phyloP scores from a whole-genome alignment of 192 early-diverging fungal genomes.

The Diversispora eburnea region DNA sequence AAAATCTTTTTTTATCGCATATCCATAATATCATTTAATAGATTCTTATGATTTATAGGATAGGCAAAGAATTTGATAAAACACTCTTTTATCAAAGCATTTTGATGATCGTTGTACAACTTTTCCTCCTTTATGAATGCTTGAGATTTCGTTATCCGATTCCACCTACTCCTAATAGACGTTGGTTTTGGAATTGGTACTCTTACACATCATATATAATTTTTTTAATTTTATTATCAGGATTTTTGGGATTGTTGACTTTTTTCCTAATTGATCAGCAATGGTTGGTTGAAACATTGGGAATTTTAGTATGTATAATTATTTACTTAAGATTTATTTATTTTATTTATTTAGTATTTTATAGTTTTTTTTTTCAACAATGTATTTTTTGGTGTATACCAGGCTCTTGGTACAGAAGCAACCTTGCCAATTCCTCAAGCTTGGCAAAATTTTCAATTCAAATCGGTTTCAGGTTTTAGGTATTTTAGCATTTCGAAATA shows the following conservation, averaged over 20 bases:
- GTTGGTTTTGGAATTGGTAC: constrained; percentile 45
- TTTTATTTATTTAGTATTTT: not conserved
- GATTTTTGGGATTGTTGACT: constrained; percentile 30
- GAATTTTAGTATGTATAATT: constrained; percentile 25
- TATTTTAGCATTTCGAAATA: not conserved
- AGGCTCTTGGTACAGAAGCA: constrained; percentile 52
- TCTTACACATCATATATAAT: constrained; percentile 37
- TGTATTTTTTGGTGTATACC: not conserved
- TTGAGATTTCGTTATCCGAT: constrained; percentile 38
- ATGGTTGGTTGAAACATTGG: constrained; percentile 38
- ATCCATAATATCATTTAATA: not conserved
- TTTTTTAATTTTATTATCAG: constrained; percentile 32
- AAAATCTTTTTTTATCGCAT: not conserved
- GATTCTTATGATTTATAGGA: constrained; percentile 26
- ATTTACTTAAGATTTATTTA: not conserved
- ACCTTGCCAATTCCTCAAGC: constrained; percentile 57
- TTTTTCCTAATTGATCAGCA: constrained; percentile 27
- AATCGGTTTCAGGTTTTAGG: constrained; percentile 52
- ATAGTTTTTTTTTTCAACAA: constrained; percentile 1
- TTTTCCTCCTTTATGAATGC: constrained; percentile 48
- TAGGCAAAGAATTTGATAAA: constrained; percentile 46
- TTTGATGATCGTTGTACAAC: constrained; percentile 51
- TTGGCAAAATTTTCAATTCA: constrained; percentile 41
- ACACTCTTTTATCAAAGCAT: constrained; percentile 54
- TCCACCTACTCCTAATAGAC: constrained; percentile 23